Base-by-base conservation (phyloP, 192 early-diverging fungal genomes). In the Linnemannia hyalina region DNA sequence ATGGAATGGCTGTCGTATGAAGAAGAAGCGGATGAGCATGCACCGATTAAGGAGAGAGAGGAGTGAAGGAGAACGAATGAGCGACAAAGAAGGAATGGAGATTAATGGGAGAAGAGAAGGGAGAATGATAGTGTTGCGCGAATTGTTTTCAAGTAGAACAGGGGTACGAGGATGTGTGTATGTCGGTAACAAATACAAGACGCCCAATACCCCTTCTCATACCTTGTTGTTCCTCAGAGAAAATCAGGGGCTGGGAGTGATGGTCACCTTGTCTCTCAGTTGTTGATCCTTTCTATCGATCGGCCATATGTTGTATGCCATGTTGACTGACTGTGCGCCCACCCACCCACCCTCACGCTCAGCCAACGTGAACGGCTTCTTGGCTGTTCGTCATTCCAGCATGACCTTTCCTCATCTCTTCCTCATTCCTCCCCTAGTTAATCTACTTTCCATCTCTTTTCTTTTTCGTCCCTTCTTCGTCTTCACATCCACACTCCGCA, bases 11-110 rank as follows among this genome's bases (percentile, higher is more conserved):
- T 8, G 70, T 32, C 44, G 35, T 22, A 15, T 15, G 46, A 32
- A 20, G 73, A 74, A 70, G 35, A 42, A 7, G 35, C 29, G 60
- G 57, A 44, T n/a, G 36, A 81, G 65, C 68, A 75, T 77, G 76
- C 42, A 65, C 18, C 32, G 54, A 36, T 52, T 15, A 38, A 16
- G 20, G 38, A 38, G 35, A 29, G 13, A 20, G 23, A 26, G 65
- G 36, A 36, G 23, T 26, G 9, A 73, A 35, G 23, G 7, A 16
- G 7, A 6, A 49, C 35, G 29, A 26, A 23, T 22, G 13, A 52
- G 22, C 16, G 29, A 68, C n/a, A 68, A 68, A 40, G 29, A 32
- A 36, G 72, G 57, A 47, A 15, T 15, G 52, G 70, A 63, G 54
- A 16, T n/a, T 23, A 71, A 32, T 41, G n/a, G 9, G 70, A 32